phyloP scores from a whole-genome alignment of 2,329 filamentous ascomycete species.

The Aspergillus sclerotialis region DNA sequence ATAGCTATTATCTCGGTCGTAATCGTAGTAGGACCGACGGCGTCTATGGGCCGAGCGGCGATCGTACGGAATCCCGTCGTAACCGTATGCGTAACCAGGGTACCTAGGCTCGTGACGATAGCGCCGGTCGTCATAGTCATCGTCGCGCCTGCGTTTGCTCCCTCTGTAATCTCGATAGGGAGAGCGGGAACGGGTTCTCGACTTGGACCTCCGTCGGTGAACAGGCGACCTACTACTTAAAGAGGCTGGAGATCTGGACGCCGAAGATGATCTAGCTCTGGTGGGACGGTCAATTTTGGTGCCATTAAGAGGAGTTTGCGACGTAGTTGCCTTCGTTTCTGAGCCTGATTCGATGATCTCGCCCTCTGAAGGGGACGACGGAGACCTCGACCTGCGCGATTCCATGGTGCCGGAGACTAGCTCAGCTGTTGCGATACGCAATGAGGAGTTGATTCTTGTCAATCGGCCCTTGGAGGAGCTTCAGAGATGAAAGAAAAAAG shows the following conservation, averaged over 20 bases:
- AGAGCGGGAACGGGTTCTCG: constrained; percentile 35
- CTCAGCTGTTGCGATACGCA: constrained; percentile 4
- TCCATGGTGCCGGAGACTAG: constrained; percentile 33
- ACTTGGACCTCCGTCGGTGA: constrained; percentile 52
- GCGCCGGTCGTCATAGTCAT: constrained; percentile 30
- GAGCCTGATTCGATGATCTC: constrained; percentile 72
- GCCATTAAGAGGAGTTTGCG: constrained; percentile 67
- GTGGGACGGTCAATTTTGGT: constrained; percentile 84
- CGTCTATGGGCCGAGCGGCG: constrained; percentile 37
- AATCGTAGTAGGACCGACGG: constrained; percentile 42
- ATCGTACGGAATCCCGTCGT: constrained; percentile 32
- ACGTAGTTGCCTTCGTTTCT: constrained; percentile 76
- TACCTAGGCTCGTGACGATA: constrained; percentile 26
- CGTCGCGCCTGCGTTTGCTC: constrained; percentile 36
- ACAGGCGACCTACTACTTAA: constrained; percentile 46
- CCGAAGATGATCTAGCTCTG: constrained; percentile 59
- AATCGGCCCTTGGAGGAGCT: constrained; percentile 19
- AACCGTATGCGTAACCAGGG: constrained; percentile 32
- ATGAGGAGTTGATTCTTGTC: constrained; percentile 3
- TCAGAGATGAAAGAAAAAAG: constrained; percentile 11
- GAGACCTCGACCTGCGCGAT: constrained; percentile 42
- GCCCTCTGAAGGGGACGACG: constrained; percentile 72
- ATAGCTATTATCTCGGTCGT: constrained; percentile 41
- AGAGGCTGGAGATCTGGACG: constrained; percentile 45
- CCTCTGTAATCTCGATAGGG: constrained; percentile 33